Evolutionary conservation across 495 filamentous ascomycete genomes (phyloP).

Genomic region (Bathelium albidoporum): DNA sequence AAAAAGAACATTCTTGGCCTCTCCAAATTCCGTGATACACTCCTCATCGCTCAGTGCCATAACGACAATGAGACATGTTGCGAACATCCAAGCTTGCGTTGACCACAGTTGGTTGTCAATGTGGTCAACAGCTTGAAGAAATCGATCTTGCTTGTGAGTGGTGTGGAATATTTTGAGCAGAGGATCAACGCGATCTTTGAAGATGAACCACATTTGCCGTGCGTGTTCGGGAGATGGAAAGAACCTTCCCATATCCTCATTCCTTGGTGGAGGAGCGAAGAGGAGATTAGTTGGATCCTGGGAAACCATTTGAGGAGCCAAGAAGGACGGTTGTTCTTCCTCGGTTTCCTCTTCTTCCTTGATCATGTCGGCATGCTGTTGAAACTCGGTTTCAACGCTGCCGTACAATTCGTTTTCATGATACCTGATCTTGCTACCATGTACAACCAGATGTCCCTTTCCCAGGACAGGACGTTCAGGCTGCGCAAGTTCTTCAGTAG

Average conservation of each 20-base stretch:
- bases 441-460: background rate
- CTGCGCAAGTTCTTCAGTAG: background rate
- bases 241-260: background rate
- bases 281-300: background rate
- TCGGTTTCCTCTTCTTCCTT: background rate
- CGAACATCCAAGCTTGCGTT: conserved; percentile 19
- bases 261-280: background rate
- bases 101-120: background rate
- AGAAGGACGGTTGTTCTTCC: background rate
- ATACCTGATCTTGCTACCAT: conserved; percentile 1
- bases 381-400: background rate
- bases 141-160: conserved; percentile 6
- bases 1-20: conserved; percentile 1
- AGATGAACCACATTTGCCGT: conserved; percentile 12
- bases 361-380: conserved; percentile 2
- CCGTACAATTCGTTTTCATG: background rate
- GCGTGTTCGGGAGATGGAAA: background rate
- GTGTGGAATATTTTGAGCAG: conserved; percentile 15
- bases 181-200: conserved; percentile 14
- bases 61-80: conserved; percentile 17
- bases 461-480: background rate
- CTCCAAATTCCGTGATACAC: conserved; percentile 9
- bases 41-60: conserved; percentile 13
- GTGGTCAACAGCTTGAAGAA: conserved; percentile 9
- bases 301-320: background rate